Conservation (phyloP, 2,329 filamentous ascomycete species). For the Aspergillus fumigatiaffinis region DNA sequence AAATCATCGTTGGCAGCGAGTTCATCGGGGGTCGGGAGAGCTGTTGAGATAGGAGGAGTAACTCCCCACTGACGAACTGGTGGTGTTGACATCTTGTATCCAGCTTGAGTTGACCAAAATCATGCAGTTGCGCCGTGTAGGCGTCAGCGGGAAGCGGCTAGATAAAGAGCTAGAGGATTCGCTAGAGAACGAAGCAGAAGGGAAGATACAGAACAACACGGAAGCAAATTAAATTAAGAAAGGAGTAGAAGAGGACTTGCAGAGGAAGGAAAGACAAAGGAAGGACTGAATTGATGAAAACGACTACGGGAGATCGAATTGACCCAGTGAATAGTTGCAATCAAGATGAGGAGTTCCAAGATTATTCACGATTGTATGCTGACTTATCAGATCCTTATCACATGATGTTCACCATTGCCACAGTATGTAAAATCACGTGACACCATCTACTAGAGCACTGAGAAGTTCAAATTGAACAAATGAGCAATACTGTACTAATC, state of each 20-base stretch:
- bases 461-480: too few relatives aligned
- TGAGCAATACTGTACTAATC: background rate
- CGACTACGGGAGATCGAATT: background rate
- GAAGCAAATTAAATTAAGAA: slow-evolving; percentile 3
- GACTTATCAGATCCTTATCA: background rate
- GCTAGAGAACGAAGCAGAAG: background rate
- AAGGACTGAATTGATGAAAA: slow-evolving; percentile 3
- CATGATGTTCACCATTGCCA: background rate
- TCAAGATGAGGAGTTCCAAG: background rate
- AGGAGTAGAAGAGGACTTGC: slow-evolving; percentile 2
- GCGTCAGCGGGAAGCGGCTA: background rate
- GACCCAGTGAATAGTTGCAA: background rate
- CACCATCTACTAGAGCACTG: too few relatives aligned
- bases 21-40: slow-evolving; percentile 72
- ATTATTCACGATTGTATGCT: background rate
- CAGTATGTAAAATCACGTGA: background rate
- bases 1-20: slow-evolving; percentile 72
- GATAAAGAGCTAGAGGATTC: background rate
- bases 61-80: slow-evolving; percentile 61
- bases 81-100: slow-evolving; percentile 32
- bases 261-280: slow-evolving; percentile 1
- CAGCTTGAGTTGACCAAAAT: slow-evolving; percentile 3
- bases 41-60: slow-evolving; percentile 76
- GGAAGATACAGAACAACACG: background rate
- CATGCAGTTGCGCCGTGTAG: slow-evolving; percentile 12